Evolutionary conservation across 768 basidiomycete species (phyloP).

Genomic region (Lentinula guzmanii): DNA sequence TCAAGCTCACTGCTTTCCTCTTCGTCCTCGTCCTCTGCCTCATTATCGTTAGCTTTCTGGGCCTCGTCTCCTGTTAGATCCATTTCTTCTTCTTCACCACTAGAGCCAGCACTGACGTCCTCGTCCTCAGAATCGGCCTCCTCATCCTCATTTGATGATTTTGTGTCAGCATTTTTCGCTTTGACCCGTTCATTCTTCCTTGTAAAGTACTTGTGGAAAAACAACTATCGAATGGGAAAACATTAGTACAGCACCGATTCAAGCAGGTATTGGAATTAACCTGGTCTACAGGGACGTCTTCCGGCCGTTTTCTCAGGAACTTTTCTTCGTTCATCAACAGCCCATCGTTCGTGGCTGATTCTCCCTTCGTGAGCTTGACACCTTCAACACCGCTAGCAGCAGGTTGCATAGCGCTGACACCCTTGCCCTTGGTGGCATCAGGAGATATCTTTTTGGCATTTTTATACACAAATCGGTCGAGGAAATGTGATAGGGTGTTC

Average conservation of each 20-base stretch:
- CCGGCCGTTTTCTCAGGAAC: conserved; percentile 64
- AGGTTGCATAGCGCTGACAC: conserved; percentile 96
- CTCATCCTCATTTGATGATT: conserved; percentile 30
- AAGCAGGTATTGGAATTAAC: conserved; percentile 28
- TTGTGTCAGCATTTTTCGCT: conserved; percentile 29
- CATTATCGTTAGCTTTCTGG: conserved; percentile 13
- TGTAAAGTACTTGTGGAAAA: conserved; percentile 89
- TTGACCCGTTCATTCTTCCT: conserved; percentile 56
- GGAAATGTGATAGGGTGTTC: conserved; percentile 91
- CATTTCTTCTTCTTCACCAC: conserved; percentile 39
- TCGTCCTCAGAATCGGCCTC: conserved; percentile 32
- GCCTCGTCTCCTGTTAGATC: conserved; percentile 23
- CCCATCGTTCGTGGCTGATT: conserved; percentile 31
- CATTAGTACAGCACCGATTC: neutral
- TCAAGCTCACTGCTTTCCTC: conserved; percentile 41
- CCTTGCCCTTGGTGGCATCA: conserved; percentile 45
- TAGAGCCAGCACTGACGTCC: conserved; percentile 31
- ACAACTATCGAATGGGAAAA: conserved; percentile 44
- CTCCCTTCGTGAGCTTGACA: conserved; percentile 66
- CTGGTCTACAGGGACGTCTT: conserved; percentile 85
- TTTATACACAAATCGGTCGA: conserved; percentile 96
- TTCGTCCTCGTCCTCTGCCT: conserved; percentile 28
- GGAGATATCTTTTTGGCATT: conserved; percentile 73
- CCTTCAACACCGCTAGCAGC: conserved; percentile 61
- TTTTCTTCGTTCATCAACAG: conserved; percentile 64